phyloP scores from a whole-genome alignment of 2,329 filamentous ascomycete genomes.

The Epichloe uncinata region DNA sequence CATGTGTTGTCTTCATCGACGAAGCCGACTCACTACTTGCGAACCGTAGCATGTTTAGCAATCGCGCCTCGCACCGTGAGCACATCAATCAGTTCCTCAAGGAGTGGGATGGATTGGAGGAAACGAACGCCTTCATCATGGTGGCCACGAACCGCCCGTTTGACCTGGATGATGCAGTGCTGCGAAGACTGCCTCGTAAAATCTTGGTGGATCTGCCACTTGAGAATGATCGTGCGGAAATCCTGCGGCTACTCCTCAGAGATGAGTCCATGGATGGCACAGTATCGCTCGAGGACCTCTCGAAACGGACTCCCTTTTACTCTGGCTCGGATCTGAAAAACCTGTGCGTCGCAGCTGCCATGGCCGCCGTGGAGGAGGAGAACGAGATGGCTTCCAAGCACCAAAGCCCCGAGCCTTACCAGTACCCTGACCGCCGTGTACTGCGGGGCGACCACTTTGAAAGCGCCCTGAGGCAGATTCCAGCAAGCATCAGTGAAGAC shows the following conservation, averaged over 20 bases:
- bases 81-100: conserved; percentile 94
- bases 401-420: conserved; percentile 30
- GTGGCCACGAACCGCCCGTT: conserved; percentile 93
- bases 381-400: conserved; percentile 27
- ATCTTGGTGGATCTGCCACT: conserved; percentile 62
- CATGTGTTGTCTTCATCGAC: conserved; percentile 92
- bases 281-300: conserved; percentile 49
- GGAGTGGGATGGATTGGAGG: conserved; percentile 87
- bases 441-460: conserved; percentile 66
- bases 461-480: conserved; percentile 74
- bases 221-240: conserved; percentile 50
- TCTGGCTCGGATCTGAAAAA: conserved; percentile 79
- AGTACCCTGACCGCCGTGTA: conserved; percentile 44
- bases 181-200: conserved; percentile 60
- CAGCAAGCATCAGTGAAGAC: conserved; percentile 84
- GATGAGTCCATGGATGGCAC: conserved; percentile 48
- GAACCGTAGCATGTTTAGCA: conserved; percentile 52
- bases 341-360: conserved; percentile 63
- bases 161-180: conserved; percentile 79
- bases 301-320: conserved; percentile 59
- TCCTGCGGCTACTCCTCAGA: conserved; percentile 57
- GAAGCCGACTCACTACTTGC: conserved; percentile 90
- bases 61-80: conserved; percentile 64
- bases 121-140: conserved; percentile 88
- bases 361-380: conserved; percentile 69